Conservation (phyloP, 2,329 filamentous ascomycete genomes). For the Kalmusia sp. region DNA sequence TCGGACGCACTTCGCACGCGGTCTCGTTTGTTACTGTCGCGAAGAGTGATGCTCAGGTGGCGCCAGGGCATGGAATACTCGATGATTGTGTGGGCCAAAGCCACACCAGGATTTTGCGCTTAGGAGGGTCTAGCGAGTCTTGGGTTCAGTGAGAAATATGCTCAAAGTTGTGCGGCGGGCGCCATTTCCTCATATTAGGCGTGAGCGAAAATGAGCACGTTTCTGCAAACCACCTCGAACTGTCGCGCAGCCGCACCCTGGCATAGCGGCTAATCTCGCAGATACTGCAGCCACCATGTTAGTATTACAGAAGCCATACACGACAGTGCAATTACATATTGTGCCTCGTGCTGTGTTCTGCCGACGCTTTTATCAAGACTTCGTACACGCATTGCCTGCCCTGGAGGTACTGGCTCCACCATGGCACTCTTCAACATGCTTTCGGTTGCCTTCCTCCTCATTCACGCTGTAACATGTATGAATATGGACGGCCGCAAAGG, state of each 20-base stretch:
- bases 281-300: background rate
- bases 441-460: background rate
- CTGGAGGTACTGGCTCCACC: background rate
- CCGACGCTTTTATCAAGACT: background rate
- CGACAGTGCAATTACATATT: background rate
- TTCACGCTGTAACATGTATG: conserved; percentile 3
- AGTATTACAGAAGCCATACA: background rate
- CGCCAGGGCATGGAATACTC: no score
- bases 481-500: conserved; percentile 6
- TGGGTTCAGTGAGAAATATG: conserved; percentile 1
- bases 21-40: no score
- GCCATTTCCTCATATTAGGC: background rate
- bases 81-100: no score
- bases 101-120: no score
- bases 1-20: no score
- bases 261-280: conserved; percentile 1
- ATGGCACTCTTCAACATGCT: background rate
- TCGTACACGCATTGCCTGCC: background rate
- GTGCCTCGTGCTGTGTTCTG: background rate
- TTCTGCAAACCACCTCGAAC: conserved; percentile 7
- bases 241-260: conserved; percentile 2
- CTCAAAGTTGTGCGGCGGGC: background rate
- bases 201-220: conserved; percentile 9
- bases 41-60: no score
- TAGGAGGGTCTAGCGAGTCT: no score